Conservation (phyloP, 352 stramenopile genomes). For the Phytophthora fragariaefolia region DNA sequence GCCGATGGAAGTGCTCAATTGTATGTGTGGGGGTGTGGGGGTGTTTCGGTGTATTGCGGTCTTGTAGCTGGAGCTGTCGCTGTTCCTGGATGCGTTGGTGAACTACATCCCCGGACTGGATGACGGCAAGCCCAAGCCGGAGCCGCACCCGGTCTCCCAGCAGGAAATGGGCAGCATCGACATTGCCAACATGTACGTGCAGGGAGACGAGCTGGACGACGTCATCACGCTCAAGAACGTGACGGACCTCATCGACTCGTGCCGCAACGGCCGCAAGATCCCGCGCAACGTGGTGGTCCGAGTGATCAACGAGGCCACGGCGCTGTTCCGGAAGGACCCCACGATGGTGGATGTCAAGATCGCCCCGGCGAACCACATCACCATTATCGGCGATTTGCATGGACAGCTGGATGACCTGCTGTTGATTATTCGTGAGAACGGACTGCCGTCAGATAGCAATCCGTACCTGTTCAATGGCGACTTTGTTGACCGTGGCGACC, state of each 20-base stretch:
- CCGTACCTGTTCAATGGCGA: slow-evolving; percentile 91
- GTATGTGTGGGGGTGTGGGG: not conserved
- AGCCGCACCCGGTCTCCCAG: slow-evolving; percentile 42
- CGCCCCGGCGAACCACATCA: slow-evolving; percentile 77
- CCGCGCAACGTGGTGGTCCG: slow-evolving; percentile 77
- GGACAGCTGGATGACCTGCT: slow-evolving; percentile 88
- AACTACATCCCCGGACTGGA: slow-evolving; percentile 82
- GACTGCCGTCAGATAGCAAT: slow-evolving; percentile 71
- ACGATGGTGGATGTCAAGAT: slow-evolving; percentile 77
- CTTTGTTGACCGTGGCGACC: slow-evolving; percentile 84
- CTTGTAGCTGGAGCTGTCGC: slow-evolving; percentile 72
- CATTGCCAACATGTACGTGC: slow-evolving; percentile 87
- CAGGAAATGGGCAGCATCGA: slow-evolving; percentile 78
- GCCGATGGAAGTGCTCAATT: slow-evolving; percentile 4
- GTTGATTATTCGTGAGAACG: slow-evolving; percentile 87
- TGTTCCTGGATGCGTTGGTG: slow-evolving; percentile 78
- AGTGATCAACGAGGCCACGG: slow-evolving; percentile 66
- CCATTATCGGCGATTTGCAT: slow-evolving; percentile 84
- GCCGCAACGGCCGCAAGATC: slow-evolving; percentile 80
- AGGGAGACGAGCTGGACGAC: slow-evolving; percentile 60
- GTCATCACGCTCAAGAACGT: slow-evolving; percentile 75
- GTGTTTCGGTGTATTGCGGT: not conserved
- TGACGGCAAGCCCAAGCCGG: slow-evolving; percentile 37
- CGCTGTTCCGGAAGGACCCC: slow-evolving; percentile 57
- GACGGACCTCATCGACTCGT: slow-evolving; percentile 79